These are phyloP conservation scores for Kazachstania sp. DNA, from an alignment of 1,139 yeast species.

Conservation along the genomic window DNA sequence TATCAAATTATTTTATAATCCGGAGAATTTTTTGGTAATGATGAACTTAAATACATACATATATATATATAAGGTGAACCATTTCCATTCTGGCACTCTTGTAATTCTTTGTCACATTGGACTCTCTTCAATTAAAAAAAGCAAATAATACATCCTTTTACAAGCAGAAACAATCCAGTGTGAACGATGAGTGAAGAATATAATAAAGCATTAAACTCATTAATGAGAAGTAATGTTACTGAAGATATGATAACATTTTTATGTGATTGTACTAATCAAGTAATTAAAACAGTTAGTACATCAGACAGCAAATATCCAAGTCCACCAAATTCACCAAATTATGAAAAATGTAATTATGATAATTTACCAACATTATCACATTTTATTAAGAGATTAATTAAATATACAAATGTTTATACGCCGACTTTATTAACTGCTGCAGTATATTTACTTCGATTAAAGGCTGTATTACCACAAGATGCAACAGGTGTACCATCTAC, in stretches of 20 bases:
- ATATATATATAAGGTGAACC: not conserved
- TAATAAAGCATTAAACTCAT: slow-evolving; percentile 14
- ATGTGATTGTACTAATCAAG: slow-evolving; percentile 20
- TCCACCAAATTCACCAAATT: slow-evolving; percentile 7
- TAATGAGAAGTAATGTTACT: slow-evolving; percentile 25
- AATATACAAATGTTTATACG: slow-evolving; percentile 65
- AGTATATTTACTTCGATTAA: slow-evolving; percentile 54
- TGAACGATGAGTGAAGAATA: not conserved
- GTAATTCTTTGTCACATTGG: too few species aligned
- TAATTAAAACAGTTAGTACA: slow-evolving; percentile 9
- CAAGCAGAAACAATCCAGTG: too few species aligned
- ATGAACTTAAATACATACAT: not conserved
- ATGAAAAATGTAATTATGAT: not conserved
- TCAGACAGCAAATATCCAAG: slow-evolving; percentile 8
- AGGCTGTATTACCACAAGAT: slow-evolving; percentile 51
- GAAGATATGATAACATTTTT: slow-evolving; percentile 24
- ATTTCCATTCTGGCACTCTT: too few species aligned
- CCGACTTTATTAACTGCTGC: slow-evolving; percentile 68
- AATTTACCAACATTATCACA: slow-evolving; percentile 59
- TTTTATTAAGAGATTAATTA: slow-evolving; percentile 58
- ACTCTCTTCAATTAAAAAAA: too few species aligned
- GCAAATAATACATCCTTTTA: too few species aligned
- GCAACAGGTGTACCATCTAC: slow-evolving; percentile 73
- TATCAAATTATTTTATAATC: not conserved
- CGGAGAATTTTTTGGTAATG: not conserved